A percentile compares a stretch with the other conserved stretches of the same genome.
Conservation (phyloP, 2,329 filamentous ascomycete species). For the Scorias spongiosa region DNA sequence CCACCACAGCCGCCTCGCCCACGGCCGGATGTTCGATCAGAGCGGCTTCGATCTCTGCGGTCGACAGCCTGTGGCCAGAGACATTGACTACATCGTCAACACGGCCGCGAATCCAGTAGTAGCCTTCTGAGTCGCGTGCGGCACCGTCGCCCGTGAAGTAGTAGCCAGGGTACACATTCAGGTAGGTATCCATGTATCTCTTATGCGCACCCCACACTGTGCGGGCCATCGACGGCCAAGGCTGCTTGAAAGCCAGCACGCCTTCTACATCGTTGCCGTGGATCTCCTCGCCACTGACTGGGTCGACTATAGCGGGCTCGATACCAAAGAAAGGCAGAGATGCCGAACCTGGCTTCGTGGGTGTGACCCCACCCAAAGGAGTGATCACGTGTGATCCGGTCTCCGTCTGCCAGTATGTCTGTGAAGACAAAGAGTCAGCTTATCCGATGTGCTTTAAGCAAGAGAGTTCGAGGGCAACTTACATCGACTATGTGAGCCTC, state of each 20-base stretch:
- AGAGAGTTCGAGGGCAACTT: constrained; percentile 30
- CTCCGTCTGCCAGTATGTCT: constrained; percentile 99
- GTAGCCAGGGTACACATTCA: constrained; percentile 95
- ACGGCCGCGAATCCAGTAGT: constrained; percentile 98
- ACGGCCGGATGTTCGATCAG: constrained; percentile 82
- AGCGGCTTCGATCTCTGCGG: constrained; percentile 93
- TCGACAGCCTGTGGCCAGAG: constrained; percentile 87
- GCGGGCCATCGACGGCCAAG: constrained; percentile 96
- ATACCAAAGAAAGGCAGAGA: constrained; percentile 97
- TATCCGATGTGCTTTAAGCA: background rate
- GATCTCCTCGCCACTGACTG: constrained; percentile 84
- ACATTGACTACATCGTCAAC: constrained; percentile 99
- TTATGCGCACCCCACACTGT: constrained; percentile 97
- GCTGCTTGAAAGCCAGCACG: constrained; percentile 89
- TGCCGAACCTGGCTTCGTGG: constrained; percentile 91
- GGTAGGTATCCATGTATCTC: constrained; percentile 96
- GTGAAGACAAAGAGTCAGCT: constrained; percentile 8
- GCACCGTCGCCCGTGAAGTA: constrained; percentile 95
- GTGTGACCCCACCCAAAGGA: constrained; percentile 79
- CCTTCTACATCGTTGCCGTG: constrained; percentile 94
- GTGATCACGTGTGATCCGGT: constrained; percentile 94
- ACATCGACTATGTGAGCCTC: constrained; percentile 89
- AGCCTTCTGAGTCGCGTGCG: constrained; percentile 90
- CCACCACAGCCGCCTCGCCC: constrained; percentile 89
- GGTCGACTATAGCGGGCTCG: constrained; percentile 93